These are phyloP conservation scores for Phytophthora sansomeana DNA, from an alignment of 352 stramenopile species.

Conservation along the genomic window DNA sequence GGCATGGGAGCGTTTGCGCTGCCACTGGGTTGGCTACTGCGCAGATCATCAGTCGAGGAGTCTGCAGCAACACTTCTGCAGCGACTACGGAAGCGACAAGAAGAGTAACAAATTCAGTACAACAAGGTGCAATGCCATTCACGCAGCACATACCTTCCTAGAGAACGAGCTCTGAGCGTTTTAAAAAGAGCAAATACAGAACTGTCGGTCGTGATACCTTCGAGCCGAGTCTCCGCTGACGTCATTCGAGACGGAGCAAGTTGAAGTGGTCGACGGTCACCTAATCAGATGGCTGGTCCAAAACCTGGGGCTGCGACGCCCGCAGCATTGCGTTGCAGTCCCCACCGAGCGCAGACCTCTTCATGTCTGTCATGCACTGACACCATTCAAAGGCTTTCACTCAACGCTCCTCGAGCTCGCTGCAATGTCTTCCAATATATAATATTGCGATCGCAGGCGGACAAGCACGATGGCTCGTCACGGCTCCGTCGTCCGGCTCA, in stretches of 20 bases:
- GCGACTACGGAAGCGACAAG: slow-evolving; percentile 2
- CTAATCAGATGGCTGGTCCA: slow-evolving; percentile 1
- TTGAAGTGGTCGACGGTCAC: slow-evolving; percentile 13
- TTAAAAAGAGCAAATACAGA: not conserved
- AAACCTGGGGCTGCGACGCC: slow-evolving; percentile 9
- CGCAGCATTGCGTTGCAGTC: slow-evolving; percentile 1
- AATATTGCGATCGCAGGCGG: not conserved
- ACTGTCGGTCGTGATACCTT: not conserved
- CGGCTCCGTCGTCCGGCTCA: not conserved
- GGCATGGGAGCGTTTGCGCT: slow-evolving; percentile 47
- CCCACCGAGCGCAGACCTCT: slow-evolving; percentile 4
- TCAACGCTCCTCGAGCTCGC: slow-evolving; percentile 8
- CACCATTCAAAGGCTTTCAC: not conserved
- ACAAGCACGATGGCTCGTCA: slow-evolving; percentile 12
- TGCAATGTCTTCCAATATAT: not conserved
- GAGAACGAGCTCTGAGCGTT: not conserved
- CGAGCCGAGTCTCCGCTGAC: slow-evolving; percentile 2
- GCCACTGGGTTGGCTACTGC: slow-evolving; percentile 50
- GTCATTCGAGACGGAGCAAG: slow-evolving; percentile 12
- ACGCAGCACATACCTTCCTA: not conserved
- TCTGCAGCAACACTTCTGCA: slow-evolving; percentile 3
- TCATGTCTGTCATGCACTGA: slow-evolving; percentile 12
- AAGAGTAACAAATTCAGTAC: not conserved
- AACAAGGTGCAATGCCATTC: too few relatives aligned
- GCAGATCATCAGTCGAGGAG: slow-evolving; percentile 20